A percentile compares a stretch with the other conserved stretches of the same genome.
phyloP scores from a whole-genome alignment of 257 asterid genomes.

The Lantana camara region DNA sequence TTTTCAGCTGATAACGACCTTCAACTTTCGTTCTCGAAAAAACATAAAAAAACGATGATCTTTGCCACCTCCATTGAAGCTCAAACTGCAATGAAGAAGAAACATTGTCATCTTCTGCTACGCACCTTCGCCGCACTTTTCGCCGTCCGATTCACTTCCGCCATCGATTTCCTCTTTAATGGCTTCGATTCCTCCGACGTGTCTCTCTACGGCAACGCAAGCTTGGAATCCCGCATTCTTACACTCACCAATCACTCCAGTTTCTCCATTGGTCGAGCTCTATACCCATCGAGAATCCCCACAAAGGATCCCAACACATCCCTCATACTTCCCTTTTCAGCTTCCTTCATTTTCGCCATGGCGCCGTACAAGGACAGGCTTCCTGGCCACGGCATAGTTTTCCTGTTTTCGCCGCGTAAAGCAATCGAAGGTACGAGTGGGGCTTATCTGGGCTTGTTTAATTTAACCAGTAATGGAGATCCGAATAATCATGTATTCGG shows the following conservation, averaged over 20 bases:
- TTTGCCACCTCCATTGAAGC: too few species aligned
- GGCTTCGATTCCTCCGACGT: slow-evolving; percentile 46
- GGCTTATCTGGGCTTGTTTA: slow-evolving; percentile 45
- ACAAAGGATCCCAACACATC: slow-evolving; percentile 37
- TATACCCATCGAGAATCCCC: slow-evolving; percentile 38
- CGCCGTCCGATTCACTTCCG: slow-evolving; percentile 19
- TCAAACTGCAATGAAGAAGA: slow-evolving; percentile 23
- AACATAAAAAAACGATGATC: too few species aligned
- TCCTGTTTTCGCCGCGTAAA: slow-evolving; percentile 41
- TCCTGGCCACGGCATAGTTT: slow-evolving; percentile 58
- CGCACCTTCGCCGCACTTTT: slow-evolving; percentile 14
- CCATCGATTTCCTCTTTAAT: slow-evolving; percentile 47
- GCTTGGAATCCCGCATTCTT: slow-evolving; percentile 40
- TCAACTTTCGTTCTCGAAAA: too few species aligned
- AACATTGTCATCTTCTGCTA: neutral
- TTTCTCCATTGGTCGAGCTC: slow-evolving; percentile 50
- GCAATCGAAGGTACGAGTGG: slow-evolving; percentile 43
- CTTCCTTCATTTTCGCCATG: slow-evolving; percentile 60
- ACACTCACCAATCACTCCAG: slow-evolving; percentile 36
- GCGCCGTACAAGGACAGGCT: slow-evolving; percentile 35
- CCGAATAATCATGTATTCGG: slow-evolving; percentile 45
- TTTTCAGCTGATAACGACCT: neutral
- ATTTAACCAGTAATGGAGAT: slow-evolving; percentile 34
- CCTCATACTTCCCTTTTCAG: slow-evolving; percentile 43
- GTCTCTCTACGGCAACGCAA: slow-evolving; percentile 46